Evolutionary conservation across 495 filamentous ascomycete species (phyloP), one percentile per base, ranked within the genome.

Genomic region (Aspergillus biplanus): DNA sequence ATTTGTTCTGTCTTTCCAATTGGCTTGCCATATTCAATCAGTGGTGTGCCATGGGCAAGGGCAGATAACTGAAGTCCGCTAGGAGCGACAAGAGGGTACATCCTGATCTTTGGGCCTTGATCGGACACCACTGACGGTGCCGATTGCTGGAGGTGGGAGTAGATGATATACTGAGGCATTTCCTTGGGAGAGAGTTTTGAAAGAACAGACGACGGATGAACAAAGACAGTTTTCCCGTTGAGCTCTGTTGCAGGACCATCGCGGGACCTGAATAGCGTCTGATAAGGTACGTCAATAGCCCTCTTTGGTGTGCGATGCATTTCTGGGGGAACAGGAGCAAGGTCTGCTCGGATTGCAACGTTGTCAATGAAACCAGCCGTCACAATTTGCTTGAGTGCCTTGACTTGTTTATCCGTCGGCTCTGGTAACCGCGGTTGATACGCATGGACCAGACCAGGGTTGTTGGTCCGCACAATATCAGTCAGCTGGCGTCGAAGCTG

Each of bases 281-380:
- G 67, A 73, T 97, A 99, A 3, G 94, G 90, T 4, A 97, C 89
- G 70, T 97, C 92, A 55, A 91, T 92, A 1, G 93, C 92, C 50
- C 90, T 85, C 50, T 85, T 88, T 0, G 92, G 91, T 39, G 90
- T 91, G 18, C 91, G 82, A 5, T 80, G 72, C 61, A 86, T 80
- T 58, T 90, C 88, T 3, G 90, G 90, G 1, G 92, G 90, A 16
- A 81, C 81, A 5, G 92, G 90, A 0, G 90, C 81, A 9, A 94
- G 80, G 72, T 98, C 93, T 4, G 92, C 92, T 62, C 95, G 92
- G 69, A 98, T 94, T 56, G 96, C 96, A 54, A 99, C 83, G 61
- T 97, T 90, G 78, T 98, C 96, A 65, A 99, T 88, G 79, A 97
- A 99, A 4, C 93, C 96, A 0, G 93, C 90, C 0, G 93, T 91